Evolutionary conservation across 768 basidiomycete genomes (phyloP), one percentile per base, ranked within the genome.

Genomic region (Galerina marginata): DNA sequence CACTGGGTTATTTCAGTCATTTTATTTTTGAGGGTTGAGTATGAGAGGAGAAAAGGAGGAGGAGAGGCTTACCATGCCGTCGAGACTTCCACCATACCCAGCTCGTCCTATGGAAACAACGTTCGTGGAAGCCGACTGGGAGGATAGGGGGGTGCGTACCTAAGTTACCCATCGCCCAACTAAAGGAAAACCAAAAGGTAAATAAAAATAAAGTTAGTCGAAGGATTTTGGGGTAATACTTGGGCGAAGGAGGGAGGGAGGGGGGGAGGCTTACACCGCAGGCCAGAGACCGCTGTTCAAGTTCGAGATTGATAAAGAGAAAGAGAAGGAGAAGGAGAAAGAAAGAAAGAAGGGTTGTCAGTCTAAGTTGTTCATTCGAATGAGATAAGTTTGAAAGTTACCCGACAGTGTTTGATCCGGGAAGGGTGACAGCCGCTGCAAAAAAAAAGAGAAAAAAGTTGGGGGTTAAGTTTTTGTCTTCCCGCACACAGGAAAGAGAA

Each of bases 31-130:
- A n/a, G n/a, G n/a, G n/a, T n/a, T n/a, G n/a, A n/a, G n/a, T n/a
- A n/a, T n/a, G n/a, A n/a, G n/a, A 12, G 11, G 33, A 12, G 5
- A 4, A 29, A 44, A 48, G 46, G 7, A 2, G 29, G 29, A 33
- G 5, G 29, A 3, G 29, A 5, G 10, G 16, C 82, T n/a, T 74
- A 88, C 89, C 81, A 86, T 71, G 49, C 87, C 88, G 61, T 90
- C 88, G 3, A 86, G 75, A 48, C 81, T 84, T 42, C 86, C 88
- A 63, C 89, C 90, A 70, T 84, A 92, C 15, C 90, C 89, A 44
- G 90, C 89, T 57, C 91, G 79, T 40, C 91, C 86, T 65, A 45
- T 15, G 33, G 51, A n/a, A 29, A 15, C n/a, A 14, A 42, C 37
- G 16, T 73, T 73, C 26, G 44, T n/a, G 14, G 1, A 14, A 49